phyloP scores from a whole-genome alignment of 1,139 yeast genomes.

The Saccharomycopsis phalli region DNA sequence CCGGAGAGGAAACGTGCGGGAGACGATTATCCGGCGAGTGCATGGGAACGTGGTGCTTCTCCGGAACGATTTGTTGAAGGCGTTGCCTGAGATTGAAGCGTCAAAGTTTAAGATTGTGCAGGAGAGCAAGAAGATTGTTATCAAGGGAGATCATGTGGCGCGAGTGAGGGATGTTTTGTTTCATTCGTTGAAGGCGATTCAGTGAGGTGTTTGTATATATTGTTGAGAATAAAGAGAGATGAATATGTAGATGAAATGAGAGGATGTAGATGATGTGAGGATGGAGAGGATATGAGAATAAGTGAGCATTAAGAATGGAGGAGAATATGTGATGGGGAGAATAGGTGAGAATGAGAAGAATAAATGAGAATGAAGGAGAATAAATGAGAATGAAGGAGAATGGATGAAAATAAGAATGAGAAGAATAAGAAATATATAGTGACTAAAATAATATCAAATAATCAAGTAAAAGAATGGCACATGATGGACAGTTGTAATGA shows the following conservation, averaged over 20 bases:
- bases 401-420: neutral
- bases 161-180: slow-evolving; percentile 30
- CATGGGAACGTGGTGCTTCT: slow-evolving; percentile 52
- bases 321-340: no score
- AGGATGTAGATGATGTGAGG: neutral
- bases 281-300: neutral
- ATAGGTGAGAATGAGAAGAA: neutral
- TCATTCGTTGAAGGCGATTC: neutral
- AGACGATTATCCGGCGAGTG: slow-evolving; percentile 58
- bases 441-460: no score
- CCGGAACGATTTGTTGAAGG: slow-evolving; percentile 46
- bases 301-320: neutral
- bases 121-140: slow-evolving; percentile 30
- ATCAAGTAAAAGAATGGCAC: no score
- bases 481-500: no score
- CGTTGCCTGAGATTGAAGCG: slow-evolving; percentile 38
- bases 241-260: neutral
- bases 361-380: neutral
- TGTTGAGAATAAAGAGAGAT: neutral
- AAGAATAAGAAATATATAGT: no score
- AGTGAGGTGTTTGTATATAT: neutral
- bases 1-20: slow-evolving; percentile 39
- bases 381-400: neutral
- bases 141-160: slow-evolving; percentile 51
- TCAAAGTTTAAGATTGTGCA: slow-evolving; percentile 34